Base-by-base conservation (phyloP, 2,329 filamentous ascomycete species). In the Emergomyces africanus region DNA sequence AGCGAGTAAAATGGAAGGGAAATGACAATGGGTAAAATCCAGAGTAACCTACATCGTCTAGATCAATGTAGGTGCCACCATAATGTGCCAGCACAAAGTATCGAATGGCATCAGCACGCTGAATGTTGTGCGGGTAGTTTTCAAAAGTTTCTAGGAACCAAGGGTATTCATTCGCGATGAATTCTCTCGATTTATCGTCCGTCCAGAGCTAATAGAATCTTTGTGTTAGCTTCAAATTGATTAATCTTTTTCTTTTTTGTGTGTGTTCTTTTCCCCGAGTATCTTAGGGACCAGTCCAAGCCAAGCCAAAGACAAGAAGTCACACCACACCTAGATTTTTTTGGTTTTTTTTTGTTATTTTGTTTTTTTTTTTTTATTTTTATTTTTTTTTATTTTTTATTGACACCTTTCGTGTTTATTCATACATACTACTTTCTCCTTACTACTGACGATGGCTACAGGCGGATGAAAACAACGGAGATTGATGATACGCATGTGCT, bases 41-140 rank as follows among this genome's bases (percentile, higher is more conserved):
- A 57, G 37, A 48, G 15, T 8, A 50, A 69, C 80, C 50, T 71
- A 82, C 81, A 71, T 85, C 84, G 71, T 94, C 88, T 54, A 92
- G 75, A 68, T 94, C 88, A 65, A 92, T 84, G 72, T 92, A 92
- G 59, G 90, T 84, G 46, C 89, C 89, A 59, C 89, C 89, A 69
- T 83, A 91, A 71, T 89, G 83, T 57, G 84, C 80, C 37, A 94
- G 78, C 23, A 90, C 79, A 69, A 92, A 91, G 74, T 92, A 92
- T 56, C 88, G 82, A 66, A 92, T 87, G 5, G 87, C 79, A 68
- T 92, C 88, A 59, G 88, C 86, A 61, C 87, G 82, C 73, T 91
- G 86, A 63, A 92, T 90, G 14, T 85, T 83, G 70, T 86, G 88
- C 37, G 77, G 79, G 73, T 91, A 92, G 66, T 79, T 79, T 67